phyloP scores from a whole-genome alignment of 1,284 basidiomycete species.

The Phellopilus nigrolimitatus region DNA sequence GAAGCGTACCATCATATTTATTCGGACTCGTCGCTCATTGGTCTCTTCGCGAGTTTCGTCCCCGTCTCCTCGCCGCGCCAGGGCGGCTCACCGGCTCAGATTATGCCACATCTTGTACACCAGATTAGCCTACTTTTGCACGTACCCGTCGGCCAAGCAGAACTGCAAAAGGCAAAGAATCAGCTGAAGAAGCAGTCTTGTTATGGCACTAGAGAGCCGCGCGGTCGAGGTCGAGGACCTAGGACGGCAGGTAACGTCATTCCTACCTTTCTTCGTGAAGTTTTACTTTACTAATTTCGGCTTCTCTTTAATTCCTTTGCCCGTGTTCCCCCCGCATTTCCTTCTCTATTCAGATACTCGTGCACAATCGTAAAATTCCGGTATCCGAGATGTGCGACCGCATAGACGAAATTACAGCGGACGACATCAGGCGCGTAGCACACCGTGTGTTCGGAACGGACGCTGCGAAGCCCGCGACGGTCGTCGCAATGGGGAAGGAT shows the following conservation, averaged over 20 bases:
- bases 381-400: slow-evolving; percentile 89
- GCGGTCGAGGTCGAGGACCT: slow-evolving; percentile 89
- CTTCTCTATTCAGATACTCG: slow-evolving; percentile 61
- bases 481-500: slow-evolving; percentile 71
- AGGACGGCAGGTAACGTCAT: slow-evolving; percentile 60
- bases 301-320: slow-evolving; percentile 12
- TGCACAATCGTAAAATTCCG: slow-evolving; percentile 86
- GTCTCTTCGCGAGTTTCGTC: slow-evolving; percentile 87
- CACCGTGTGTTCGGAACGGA: slow-evolving; percentile 63
- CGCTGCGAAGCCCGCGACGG: slow-evolving; percentile 57
- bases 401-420: slow-evolving; percentile 78
- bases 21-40: slow-evolving; percentile 91
- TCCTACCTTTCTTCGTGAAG: background rate
- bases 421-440: slow-evolving; percentile 71
- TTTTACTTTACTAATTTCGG: slow-evolving; percentile 2
- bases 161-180: slow-evolving; percentile 89
- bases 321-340: slow-evolving; percentile 3
- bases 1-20: slow-evolving; percentile 99
- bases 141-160: slow-evolving; percentile 57
- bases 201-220: slow-evolving; percentile 94
- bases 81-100: slow-evolving; percentile 62
- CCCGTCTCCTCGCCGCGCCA: slow-evolving; percentile 56
- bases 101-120: slow-evolving; percentile 82
- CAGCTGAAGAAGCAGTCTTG: slow-evolving; percentile 91
- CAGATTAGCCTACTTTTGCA: slow-evolving; percentile 76